Evolutionary conservation across 2,329 filamentous ascomycete genomes (phyloP), one percentile per base, ranked within the genome.

Genomic region (Aspergillus unguis): DNA sequence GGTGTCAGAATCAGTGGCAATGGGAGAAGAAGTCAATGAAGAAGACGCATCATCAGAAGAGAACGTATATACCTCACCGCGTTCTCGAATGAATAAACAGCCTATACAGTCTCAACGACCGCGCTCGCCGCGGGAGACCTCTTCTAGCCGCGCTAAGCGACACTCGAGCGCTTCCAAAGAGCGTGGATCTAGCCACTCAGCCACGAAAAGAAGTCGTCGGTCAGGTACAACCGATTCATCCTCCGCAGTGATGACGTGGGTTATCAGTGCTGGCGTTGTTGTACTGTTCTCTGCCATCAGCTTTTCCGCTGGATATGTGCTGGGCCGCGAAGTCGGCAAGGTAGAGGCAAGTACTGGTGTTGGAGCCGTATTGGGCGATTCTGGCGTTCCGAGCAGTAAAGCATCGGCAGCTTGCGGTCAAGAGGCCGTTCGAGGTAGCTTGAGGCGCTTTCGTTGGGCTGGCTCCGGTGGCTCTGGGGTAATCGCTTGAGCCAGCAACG

Each of bases 251-350:
- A 78, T 86, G 59, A 85, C 83, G 0, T 86, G 84, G 84, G 80
- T 85, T 4, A 79, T 85, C 43, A 83, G 81, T 44, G 84, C 84
- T 0, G 83, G 84, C 2, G 82, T 86, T 17, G 81, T 86, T 1
- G 81, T 86, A 2, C 74, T 85, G 0, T 79, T 86, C 50, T 83
- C 80, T 11, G 84, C 83, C 2, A 78, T 86, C 56, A 84, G 82
- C 60, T 86, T 86, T 65, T 81, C 81, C 1, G 83, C 84, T 3
- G 84, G 84, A 1, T 86, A 85, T 61, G 79, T 80, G 10, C 74
- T 85, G 10, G 84, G 84, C 8, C 77, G 77, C 50, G 83, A 85
- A 57, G 77, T 81, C 4, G 82, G 81, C 1, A 73, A 76, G 47
- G 70, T 78, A 2, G 82, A 85, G 62, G 75, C 68, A 37, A 67